Evolutionary conservation across 2,329 filamentous ascomycete species (phyloP).

Genomic region (Didymella sp.): DNA sequence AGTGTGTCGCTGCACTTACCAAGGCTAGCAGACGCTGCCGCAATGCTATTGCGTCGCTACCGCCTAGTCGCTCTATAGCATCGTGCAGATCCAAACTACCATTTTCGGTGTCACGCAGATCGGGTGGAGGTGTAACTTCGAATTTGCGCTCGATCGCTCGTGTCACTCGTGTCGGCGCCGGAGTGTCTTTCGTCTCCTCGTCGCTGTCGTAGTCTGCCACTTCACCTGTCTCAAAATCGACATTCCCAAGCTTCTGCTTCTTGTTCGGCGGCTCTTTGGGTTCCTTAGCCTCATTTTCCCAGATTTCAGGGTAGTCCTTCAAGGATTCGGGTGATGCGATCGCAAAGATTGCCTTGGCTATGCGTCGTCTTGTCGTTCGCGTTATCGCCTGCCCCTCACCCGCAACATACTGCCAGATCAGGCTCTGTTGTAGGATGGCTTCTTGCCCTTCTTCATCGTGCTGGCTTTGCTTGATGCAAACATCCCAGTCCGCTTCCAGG

Average conservation of each 20-base stretch:
- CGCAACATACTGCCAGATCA: slow-evolving; percentile 67
- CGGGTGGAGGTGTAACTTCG: background rate
- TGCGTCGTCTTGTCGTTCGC: slow-evolving; percentile 56
- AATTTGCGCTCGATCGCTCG: slow-evolving; percentile 11
- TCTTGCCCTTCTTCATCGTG: slow-evolving; percentile 25
- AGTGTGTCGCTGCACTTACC: slow-evolving; percentile 41
- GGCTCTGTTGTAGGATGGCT: slow-evolving; percentile 57
- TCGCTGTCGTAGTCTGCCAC: slow-evolving; percentile 62
- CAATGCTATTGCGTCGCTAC: slow-evolving; percentile 64
- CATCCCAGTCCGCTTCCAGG: slow-evolving; percentile 73
- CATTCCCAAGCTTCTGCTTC: slow-evolving; percentile 64
- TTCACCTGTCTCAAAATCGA: slow-evolving; percentile 61
- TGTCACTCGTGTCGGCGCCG: slow-evolving; percentile 13
- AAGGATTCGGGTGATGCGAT: slow-evolving; percentile 63
- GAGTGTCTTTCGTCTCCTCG: slow-evolving; percentile 40
- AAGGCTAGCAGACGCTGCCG: slow-evolving; percentile 70
- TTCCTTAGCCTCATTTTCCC: slow-evolving; percentile 67
- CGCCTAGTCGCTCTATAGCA: slow-evolving; percentile 43
- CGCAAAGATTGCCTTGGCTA: slow-evolving; percentile 72
- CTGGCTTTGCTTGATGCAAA: slow-evolving; percentile 54
- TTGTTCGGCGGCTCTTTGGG: slow-evolving; percentile 57
- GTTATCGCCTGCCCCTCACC: slow-evolving; percentile 45
- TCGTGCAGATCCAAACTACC: slow-evolving; percentile 20
- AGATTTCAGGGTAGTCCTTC: slow-evolving; percentile 69
- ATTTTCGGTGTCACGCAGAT: slow-evolving; percentile 12